Base-by-base conservation (phyloP, 192 early-diverging fungal genomes). In the Coemansia javaensis region DNA sequence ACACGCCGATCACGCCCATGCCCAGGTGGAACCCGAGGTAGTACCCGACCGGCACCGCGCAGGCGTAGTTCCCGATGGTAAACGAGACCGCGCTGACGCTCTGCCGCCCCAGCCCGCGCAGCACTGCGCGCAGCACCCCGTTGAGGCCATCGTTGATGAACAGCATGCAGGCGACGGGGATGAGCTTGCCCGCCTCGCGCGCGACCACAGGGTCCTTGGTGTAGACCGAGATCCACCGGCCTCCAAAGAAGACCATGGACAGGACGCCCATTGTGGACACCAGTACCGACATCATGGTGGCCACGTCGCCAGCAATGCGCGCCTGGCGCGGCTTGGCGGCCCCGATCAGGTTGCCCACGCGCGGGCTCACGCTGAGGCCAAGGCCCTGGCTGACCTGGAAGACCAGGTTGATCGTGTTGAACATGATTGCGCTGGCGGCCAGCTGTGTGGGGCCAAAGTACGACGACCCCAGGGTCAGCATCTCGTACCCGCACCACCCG, bases 401-500 rank as follows among this genome's bases (percentile, higher is more conserved):
- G 77, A 81, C 66, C 8, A 85, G 81, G 16, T 78, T 82, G n/a
- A 92, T 57, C 7, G 65, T 67, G 40, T 84, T 81, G 0, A 77
- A 57, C 31, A 86, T 61, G 28, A 88, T 66, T 10, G 83, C 81
- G 42, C 94, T 91, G 7, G 86, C 85, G 11, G 92, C 90, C 82
- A 21, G 90, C 25, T 77, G 64, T 14, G 60, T 42, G 1, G 79
- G 79, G 17, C 92, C 90, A 21, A 97, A 66, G 40, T 86, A 82
- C 18, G 88, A 89, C 5, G 88, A 79, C 3, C 80, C 77, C 28
- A 90, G 43, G 10, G 85, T 79, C 2, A 86, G 65, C 4, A 83
- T 50, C 57, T 90, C 86, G 66, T 85, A 86, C n/a, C 78, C 77
- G 77, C 82, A 77, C 90, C 89, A 91, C 51, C 90, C 89, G 14